Evolutionary conservation across 2,329 filamentous ascomycete genomes (phyloP), one percentile per base, ranked within the genome.

Genomic region (Dactylellina leptospora): DNA sequence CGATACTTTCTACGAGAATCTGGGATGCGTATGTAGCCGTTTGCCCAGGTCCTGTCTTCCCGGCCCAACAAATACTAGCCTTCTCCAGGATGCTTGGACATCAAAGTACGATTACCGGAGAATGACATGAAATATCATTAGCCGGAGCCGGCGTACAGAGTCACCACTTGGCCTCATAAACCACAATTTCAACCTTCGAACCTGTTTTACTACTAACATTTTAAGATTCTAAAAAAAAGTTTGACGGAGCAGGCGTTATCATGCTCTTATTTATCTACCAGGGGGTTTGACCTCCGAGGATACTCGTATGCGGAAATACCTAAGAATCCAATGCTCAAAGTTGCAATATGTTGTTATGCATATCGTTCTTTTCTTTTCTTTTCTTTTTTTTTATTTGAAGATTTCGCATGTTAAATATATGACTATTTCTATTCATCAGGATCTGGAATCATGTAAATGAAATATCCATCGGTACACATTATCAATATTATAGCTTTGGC

Each of bases 1-100:
- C 87, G 88, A 76, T 83, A 85, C 73, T 87, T 87, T 79, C 81
- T 87, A 74, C 82, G 83, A 75, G 81, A 83, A 75, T 55, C 76
- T 20, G 76, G 74, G 8, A 75, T 77, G 76, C 68, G 68, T 13
- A 20, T 60, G 9, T 72, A 38, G 53, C 38, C 11, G n/a, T n/a
- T n/a, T n/a, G n/a, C n/a, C n/a, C n/a, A n/a, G n/a, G n/a, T n/a
- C n/a, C n/a, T n/a, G n/a, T n/a, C n/a, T n/a, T n/a, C n/a, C n/a
- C n/a, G n/a, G n/a, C n/a, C n/a, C n/a, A n/a, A n/a, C n/a, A n/a
- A n/a, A n/a, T n/a, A n/a, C n/a, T n/a, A n/a, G n/a, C n/a, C n/a
- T n/a, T n/a, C n/a, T n/a, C n/a, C n/a, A n/a, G n/a, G n/a, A n/a
- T n/a, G n/a, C n/a, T n/a, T n/a, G n/a, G n/a, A n/a, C n/a, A n/a